Base-by-base conservation (phyloP, 1,139 yeast genomes). In the Zygoascus meyerae region DNA sequence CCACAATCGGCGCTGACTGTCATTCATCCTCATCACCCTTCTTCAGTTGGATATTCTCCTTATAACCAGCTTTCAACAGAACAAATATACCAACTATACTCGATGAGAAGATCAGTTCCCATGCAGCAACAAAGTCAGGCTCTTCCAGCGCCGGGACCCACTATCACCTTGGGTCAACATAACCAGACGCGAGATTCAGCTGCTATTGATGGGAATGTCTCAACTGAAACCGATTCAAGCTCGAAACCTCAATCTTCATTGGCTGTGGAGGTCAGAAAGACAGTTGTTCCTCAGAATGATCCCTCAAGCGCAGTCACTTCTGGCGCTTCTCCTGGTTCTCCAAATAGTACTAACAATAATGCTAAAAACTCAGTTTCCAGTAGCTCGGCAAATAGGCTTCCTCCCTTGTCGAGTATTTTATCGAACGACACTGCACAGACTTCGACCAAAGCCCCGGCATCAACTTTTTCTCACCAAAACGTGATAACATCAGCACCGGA, bases 341-440 rank as follows among this genome's bases (percentile, higher is more conserved):
- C n/a, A n/a, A n/a, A n/a, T n/a, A n/a, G n/a, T n/a, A n/a, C n/a
- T n/a, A n/a, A n/a, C n/a, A n/a, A n/a, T n/a, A n/a, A n/a, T n/a
- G n/a, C n/a, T n/a, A n/a, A n/a, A n/a, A 28, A 9, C 5, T 3
- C 32, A 26, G 31, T 16, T n/a, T 12, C 37, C 3, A 17, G n/a
- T 3, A 12, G 35, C 29, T 34, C 16, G n/a, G 31, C 39, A 3
- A 40, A 33, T 21, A n/a, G 21, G 15, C 40, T 42, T 21, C 41
- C 44, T 12, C 36, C 38, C 18, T 36, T 38, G 10, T 44, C 44
- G 26, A 30, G 29, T 42, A 10, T 42, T 14, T 30, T 42, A 11
- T 42, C 46, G 2, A 21, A 17, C 28, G 21, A n/a, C 16, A n/a
- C 34, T 15, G 11, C 10, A 9, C 28, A 17, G 11, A 5, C 7